A percentile compares a stretch with the other conserved stretches of the same genome.
These are phyloP conservation scores for Taxillus chinensis DNA, from an alignment of 164 flowering plant genomes.

Conservation along the genomic window DNA sequence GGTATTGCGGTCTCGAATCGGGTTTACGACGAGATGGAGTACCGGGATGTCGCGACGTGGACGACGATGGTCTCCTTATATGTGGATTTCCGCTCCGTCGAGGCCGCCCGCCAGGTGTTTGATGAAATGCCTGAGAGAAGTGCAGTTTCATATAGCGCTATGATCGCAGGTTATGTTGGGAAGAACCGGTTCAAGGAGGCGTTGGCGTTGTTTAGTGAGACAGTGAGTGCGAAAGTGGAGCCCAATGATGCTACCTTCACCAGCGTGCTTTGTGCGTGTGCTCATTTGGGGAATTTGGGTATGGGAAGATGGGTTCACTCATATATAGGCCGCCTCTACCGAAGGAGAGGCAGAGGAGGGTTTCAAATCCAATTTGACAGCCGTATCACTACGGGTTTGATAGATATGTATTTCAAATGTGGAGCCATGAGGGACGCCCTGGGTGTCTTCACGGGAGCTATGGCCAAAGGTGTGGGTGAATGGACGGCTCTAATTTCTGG, in stretches of 20 bases:
- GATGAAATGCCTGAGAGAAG: slow-evolving; percentile 31
- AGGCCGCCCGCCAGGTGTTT: slow-evolving; percentile 19
- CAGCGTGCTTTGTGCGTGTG: slow-evolving; percentile 8
- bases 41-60: slow-evolving; percentile 24
- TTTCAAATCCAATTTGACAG: slow-evolving; percentile 10
- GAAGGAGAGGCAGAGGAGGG: slow-evolving; percentile 6
- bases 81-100: slow-evolving; percentile 11
- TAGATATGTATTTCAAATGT: slow-evolving; percentile 34
- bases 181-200: slow-evolving; percentile 20
- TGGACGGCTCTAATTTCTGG: slow-evolving; percentile 33
- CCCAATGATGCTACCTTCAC: slow-evolving; percentile 21
- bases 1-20: background rate
- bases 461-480: slow-evolving; percentile 19
- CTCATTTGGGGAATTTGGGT: slow-evolving; percentile 21
- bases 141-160: slow-evolving; percentile 28
- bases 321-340: background rate
- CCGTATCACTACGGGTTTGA: slow-evolving; percentile 21
- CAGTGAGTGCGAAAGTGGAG: slow-evolving; percentile 12
- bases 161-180: slow-evolving; percentile 24
- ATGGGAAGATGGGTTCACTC: slow-evolving; percentile 28
- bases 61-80: slow-evolving; percentile 19
- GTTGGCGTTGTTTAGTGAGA: slow-evolving; percentile 20
- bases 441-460: slow-evolving; percentile 12
- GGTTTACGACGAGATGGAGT: slow-evolving; percentile 6
- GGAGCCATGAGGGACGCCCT: slow-evolving; percentile 20